phyloP scores from a whole-genome alignment of 2,329 filamentous ascomycete genomes.

The Chaetothyriales sp. region DNA sequence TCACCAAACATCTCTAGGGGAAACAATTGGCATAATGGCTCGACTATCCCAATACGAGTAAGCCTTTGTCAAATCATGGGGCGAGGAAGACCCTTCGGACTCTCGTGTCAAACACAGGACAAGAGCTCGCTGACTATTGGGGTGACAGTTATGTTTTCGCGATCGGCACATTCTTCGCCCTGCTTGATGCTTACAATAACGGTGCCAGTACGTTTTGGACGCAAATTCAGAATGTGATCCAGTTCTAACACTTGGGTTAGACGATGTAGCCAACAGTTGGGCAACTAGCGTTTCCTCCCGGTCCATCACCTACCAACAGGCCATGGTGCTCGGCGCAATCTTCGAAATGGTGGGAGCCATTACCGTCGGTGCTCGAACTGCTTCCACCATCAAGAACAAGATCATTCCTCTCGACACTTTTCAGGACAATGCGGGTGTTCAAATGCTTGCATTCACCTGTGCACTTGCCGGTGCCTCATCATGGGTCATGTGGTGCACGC shows the following conservation, averaged over 20 bases:
- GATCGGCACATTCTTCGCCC: conserved; percentile 62
- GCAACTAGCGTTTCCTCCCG: conserved; percentile 70
- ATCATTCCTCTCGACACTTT: conserved; percentile 52
- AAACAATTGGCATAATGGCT: not conserved
- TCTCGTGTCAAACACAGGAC: not conserved
- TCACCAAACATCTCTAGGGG: not conserved
- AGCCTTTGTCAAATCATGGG: not conserved
- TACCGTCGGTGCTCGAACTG: conserved; percentile 54
- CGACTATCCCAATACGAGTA: not conserved
- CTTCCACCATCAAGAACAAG: conserved; percentile 67
- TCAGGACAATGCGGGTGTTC: conserved; percentile 47
- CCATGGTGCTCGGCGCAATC: conserved; percentile 51
- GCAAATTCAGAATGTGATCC: not conserved
- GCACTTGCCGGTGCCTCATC: conserved; percentile 50
- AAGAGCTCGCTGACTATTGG: conserved; percentile 17
- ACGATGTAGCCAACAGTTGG: conserved; percentile 77
- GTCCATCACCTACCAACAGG: conserved; percentile 57
- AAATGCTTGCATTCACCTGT: conserved; percentile 55
- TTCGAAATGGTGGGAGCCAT: conserved; percentile 58
- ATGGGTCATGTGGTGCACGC: conserved; percentile 73
- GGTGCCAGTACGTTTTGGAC: conserved; percentile 50
- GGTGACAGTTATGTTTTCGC: conserved; percentile 60
- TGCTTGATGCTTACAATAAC: conserved; percentile 67
- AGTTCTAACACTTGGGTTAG: conserved; percentile 24
- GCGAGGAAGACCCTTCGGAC: not conserved